These are phyloP conservation scores for Cercospora canescens DNA, from an alignment of 2,329 filamentous ascomycete species.

Conservation along the genomic window DNA sequence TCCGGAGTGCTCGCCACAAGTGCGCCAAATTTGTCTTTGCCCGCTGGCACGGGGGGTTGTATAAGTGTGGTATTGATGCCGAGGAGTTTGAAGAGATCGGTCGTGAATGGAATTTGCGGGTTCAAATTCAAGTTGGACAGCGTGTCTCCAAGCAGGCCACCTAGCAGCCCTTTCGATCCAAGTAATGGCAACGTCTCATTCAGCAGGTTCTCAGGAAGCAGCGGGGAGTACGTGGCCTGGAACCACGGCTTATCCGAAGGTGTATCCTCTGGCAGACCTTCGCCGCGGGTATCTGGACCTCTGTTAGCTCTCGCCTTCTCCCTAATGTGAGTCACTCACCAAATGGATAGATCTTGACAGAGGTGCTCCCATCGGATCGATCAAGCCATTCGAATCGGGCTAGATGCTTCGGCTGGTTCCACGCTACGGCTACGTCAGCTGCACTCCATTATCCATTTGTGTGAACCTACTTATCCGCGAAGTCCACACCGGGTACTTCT, in stretches of 20 bases:
- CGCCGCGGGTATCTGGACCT: not conserved
- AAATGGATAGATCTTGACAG: not conserved
- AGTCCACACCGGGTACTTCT: conserved; percentile 23
- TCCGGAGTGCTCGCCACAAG: conserved; percentile 6
- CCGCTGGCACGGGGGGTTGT: conserved; percentile 10
- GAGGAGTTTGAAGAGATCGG: conserved; percentile 16
- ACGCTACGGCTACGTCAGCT: not conserved
- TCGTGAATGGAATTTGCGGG: conserved; percentile 13
- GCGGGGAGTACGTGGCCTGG: conserved; percentile 15
- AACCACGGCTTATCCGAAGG: conserved; percentile 19
- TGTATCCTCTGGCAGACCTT: not conserved
- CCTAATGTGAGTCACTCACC: not conserved
- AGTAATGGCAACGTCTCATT: not conserved
- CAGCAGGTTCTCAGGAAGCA: conserved; percentile 10
- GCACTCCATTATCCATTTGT: not conserved
- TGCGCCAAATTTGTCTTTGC: conserved; percentile 13
- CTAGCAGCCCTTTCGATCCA: not conserved
- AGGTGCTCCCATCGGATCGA: not conserved
- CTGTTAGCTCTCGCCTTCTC: not conserved
- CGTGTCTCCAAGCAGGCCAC: not conserved
- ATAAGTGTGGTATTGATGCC: conserved; percentile 19
- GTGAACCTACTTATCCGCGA: conserved; percentile 14
- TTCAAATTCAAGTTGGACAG: not conserved
- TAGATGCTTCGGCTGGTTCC: not conserved
- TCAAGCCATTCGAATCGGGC: not conserved